Conservation (phyloP, 139 green algal genomes). For the Asterochloris erici region DNA sequence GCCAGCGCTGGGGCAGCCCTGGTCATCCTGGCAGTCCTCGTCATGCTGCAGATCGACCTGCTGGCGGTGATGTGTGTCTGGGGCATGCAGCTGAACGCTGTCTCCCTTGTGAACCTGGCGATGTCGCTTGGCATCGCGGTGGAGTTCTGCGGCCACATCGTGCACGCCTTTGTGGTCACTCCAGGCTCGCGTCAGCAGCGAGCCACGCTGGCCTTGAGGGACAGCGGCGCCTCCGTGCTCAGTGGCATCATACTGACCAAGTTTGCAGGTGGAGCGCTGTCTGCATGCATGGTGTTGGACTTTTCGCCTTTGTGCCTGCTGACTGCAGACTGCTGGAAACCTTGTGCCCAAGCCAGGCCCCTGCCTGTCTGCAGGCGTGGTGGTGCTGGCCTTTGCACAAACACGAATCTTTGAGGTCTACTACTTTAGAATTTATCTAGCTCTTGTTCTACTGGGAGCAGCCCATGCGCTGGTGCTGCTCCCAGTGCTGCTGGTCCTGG, state of each 20-base stretch:
- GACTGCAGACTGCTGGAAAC: too few species aligned
- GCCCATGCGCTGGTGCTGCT: slow-evolving; percentile 86
- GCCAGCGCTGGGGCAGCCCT: slow-evolving; percentile 46
- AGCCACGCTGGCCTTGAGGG: slow-evolving; percentile 33
- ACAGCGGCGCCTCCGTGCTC: slow-evolving; percentile 68
- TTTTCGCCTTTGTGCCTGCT: neutral
- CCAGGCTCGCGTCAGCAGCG: slow-evolving; percentile 35
- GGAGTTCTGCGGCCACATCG: slow-evolving; percentile 81
- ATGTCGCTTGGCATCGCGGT: slow-evolving; percentile 73
- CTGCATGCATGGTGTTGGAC: neutral
- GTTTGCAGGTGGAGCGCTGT: slow-evolving; percentile 29
- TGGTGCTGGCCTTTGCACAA: slow-evolving; percentile 68
- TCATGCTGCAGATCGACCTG: slow-evolving; percentile 72
- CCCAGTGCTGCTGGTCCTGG: slow-evolving; percentile 69
- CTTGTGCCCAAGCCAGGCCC: neutral
- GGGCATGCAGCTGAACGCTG: slow-evolving; percentile 71
- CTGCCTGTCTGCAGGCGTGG: slow-evolving; percentile 46
- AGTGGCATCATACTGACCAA: slow-evolving; percentile 87
- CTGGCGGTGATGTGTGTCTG: slow-evolving; percentile 69
- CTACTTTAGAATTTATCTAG: slow-evolving; percentile 81
- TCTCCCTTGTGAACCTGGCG: slow-evolving; percentile 23
- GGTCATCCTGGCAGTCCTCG: slow-evolving; percentile 59
- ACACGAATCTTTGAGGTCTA: slow-evolving; percentile 77
- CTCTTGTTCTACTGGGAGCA: slow-evolving; percentile 78
- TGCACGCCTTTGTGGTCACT: slow-evolving; percentile 65